Conservation (phyloP, 2,329 filamentous ascomycete species). For the Fusarium chlamydosporum region DNA sequence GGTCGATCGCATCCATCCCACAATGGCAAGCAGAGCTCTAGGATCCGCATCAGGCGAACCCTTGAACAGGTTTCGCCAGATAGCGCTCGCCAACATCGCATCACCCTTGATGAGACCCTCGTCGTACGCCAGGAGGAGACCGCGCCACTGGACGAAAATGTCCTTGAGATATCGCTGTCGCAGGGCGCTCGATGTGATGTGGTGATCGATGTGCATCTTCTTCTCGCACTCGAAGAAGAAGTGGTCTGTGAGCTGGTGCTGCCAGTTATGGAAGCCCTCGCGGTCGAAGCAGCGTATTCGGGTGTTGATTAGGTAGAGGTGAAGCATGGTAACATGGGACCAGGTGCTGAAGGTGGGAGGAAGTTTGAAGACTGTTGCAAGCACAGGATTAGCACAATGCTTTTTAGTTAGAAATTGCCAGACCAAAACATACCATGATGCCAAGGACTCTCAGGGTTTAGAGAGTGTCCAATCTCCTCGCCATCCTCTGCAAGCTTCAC, state of each 20-base stretch:
- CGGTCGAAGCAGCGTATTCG: slow-evolving; percentile 84
- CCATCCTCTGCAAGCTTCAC: slow-evolving; percentile 81
- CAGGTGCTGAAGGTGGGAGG: slow-evolving; percentile 93
- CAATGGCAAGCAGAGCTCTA: slow-evolving; percentile 66
- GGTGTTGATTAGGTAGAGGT: slow-evolving; percentile 92
- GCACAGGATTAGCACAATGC: slow-evolving; percentile 8
- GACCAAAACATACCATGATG: slow-evolving; percentile 74
- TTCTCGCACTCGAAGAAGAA: slow-evolving; percentile 93
- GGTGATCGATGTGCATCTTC: slow-evolving; percentile 85
- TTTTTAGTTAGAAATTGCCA: background rate
- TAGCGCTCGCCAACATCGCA: slow-evolving; percentile 80
- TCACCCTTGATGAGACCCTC: slow-evolving; percentile 84
- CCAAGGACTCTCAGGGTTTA: slow-evolving; percentile 67
- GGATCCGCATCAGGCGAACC: slow-evolving; percentile 69
- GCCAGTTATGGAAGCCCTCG: slow-evolving; percentile 79
- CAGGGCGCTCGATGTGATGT: slow-evolving; percentile 70
- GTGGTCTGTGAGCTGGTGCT: slow-evolving; percentile 92
- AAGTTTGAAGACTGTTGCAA: slow-evolving; percentile 76
- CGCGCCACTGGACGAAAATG: slow-evolving; percentile 93
- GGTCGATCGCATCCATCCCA: slow-evolving; percentile 68
- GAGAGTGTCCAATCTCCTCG: slow-evolving; percentile 78
- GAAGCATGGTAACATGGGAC: slow-evolving; percentile 95
- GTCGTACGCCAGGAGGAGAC: slow-evolving; percentile 85
- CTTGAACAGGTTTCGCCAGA: slow-evolving; percentile 96
- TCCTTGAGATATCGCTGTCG: slow-evolving; percentile 83